Evolutionary conservation across 83 land plant species (phyloP).

Genomic region (Picea engelmannii): DNA sequence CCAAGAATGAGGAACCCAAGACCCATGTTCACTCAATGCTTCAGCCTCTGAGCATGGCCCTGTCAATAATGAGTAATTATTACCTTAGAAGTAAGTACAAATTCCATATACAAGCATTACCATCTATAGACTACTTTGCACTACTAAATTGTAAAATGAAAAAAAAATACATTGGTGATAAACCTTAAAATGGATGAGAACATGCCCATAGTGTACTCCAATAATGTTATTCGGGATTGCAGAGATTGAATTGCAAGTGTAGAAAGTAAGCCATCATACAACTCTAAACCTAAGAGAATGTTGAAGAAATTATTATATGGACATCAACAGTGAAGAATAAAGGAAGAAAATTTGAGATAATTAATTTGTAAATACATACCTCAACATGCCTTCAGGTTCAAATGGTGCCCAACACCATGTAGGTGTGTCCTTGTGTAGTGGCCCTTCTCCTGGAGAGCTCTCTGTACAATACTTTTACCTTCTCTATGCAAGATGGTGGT

Average conservation of each 20-base stretch:
- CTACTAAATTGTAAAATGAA: background rate
- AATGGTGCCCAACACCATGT: slow-evolving; percentile 56
- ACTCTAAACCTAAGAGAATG: too few relatives aligned
- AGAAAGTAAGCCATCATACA: background rate
- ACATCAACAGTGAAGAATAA: too few relatives aligned
- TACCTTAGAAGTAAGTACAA: too few relatives aligned
- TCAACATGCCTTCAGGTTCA: slow-evolving; percentile 62
- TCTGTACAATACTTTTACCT: slow-evolving; percentile 52
- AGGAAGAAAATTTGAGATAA: too few relatives aligned
- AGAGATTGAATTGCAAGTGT: slow-evolving; percentile 47
- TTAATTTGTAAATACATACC: slow-evolving; percentile 17
- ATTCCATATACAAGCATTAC: background rate
- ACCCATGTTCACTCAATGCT: slow-evolving; percentile 62
- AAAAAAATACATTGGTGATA: too few relatives aligned
- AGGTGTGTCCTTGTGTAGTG: slow-evolving; percentile 35
- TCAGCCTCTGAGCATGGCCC: slow-evolving; percentile 29
- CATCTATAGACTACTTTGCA: background rate
- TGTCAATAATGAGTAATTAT: too few relatives aligned
- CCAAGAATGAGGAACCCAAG: slow-evolving; percentile 54
- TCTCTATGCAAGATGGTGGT: slow-evolving; percentile 65
- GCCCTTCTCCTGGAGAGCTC: slow-evolving; percentile 29
- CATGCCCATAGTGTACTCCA: slow-evolving; percentile 76
- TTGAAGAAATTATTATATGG: too few relatives aligned
- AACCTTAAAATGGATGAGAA: slow-evolving; percentile 69
- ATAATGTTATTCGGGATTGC: slow-evolving; percentile 59